Evolutionary conservation across 257 asterid species (phyloP).

Genomic region (Dorcoceras hygrometricum): DNA sequence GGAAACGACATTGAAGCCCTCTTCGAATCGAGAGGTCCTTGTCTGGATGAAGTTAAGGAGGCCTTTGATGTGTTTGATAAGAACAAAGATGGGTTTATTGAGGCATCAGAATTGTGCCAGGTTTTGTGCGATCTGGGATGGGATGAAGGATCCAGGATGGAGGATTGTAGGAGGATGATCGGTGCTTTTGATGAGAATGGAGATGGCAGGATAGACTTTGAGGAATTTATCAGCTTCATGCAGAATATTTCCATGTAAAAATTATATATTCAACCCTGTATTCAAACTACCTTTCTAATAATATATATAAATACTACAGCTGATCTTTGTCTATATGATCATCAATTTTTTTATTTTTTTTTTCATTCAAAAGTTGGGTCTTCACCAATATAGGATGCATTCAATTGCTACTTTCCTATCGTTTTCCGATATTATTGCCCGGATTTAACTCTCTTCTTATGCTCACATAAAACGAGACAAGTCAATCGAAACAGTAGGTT

Average conservation of each 20-base stretch:
- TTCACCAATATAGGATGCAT: no score
- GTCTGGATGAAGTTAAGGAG: conserved; percentile 22
- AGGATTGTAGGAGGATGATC: conserved; percentile 29
- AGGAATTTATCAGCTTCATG: conserved; percentile 21
- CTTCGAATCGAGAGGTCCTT: conserved; percentile 19
- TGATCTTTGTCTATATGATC: no score
- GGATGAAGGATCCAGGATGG: conserved; percentile 22
- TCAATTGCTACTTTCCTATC: no score
- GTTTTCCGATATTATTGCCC: no score
- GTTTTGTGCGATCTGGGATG: conserved; percentile 24
- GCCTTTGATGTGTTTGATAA: conserved; percentile 29
- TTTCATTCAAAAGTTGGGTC: no score
- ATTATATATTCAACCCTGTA: no score
- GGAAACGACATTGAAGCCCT: background rate
- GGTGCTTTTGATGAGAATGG: conserved; percentile 26
- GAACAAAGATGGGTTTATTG: conserved; percentile 33
- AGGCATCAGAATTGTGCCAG: conserved; percentile 21
- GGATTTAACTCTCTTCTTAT: no score
- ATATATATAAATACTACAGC: no score
- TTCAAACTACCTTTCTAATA: no score
- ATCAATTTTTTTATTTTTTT: no score
- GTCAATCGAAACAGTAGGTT: no score
- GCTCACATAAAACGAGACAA: no score
- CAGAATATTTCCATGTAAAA: background rate
- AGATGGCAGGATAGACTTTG: conserved; percentile 30